phyloP scores from a whole-genome alignment of 257 asterid genomes.

The Coffea canephora region DNA sequence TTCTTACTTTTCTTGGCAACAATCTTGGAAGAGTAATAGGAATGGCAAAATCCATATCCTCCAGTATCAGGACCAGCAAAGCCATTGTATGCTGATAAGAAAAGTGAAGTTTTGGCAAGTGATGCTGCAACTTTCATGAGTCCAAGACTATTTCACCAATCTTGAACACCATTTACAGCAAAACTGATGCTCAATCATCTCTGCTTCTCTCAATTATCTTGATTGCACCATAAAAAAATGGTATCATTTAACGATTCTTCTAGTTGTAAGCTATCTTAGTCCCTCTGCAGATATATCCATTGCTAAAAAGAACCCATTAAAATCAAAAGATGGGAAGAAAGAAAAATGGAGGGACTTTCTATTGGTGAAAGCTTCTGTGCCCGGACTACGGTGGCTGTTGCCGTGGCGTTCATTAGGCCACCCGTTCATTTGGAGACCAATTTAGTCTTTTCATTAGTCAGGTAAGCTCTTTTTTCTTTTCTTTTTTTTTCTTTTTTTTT shows the following conservation, averaged over 20 bases:
- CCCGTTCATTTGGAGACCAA: neutral
- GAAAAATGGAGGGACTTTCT: neutral
- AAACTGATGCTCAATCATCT: constrained; percentile 1
- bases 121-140: constrained; percentile 60
- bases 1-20: constrained; percentile 66
- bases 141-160: constrained; percentile 7
- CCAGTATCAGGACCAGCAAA: constrained; percentile 5
- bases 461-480: too few species aligned
- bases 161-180: constrained; percentile 10
- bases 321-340: neutral
- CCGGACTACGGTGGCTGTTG: neutral
- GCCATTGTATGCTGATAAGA: constrained; percentile 35
- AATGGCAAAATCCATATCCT: constrained; percentile 9
- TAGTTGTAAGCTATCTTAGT: too few species aligned
- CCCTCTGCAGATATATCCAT: too few species aligned
- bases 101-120: constrained; percentile 30
- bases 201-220: neutral
- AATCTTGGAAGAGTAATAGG: constrained; percentile 41
- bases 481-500: too few species aligned
- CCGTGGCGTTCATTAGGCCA: constrained; percentile 5
- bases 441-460: neutral
- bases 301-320: neutral
- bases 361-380: neutral
- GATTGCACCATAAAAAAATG: neutral
- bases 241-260: too few species aligned